Evolutionary conservation across 345 rosid species (phyloP), one percentile per base, ranked within the genome.

Genomic region (Corymbia maculata): DNA sequence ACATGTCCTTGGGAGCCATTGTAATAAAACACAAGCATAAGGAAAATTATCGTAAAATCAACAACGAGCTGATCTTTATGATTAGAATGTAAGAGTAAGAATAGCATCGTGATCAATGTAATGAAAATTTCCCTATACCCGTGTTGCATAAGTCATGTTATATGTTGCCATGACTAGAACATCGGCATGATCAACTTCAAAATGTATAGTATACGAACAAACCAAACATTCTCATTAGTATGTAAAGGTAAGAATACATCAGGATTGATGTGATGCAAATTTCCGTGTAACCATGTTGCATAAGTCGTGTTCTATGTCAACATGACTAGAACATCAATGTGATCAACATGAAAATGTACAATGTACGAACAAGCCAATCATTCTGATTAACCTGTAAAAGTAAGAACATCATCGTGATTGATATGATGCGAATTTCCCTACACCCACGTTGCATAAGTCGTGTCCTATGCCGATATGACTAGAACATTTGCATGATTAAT

Each of bases 1-100:
- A 16, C 22, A 6, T 0, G 22, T 17, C 45, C 80, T 70, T 9
- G 47, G 10, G 47, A 36, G 80, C 80, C 80, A 15, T 13, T 24
- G 2, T 70, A 2, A 70, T 15, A 70, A 13, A 57, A 57, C 9
- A 9, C 3, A 2, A 24, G 64, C 28, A 24, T 22, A 9, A 22
- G 64, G 61, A 55, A 55, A 55, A 55, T 22, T 22, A 55, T 11
- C 28, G 22, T 55, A 2, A 36, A 4, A 36, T 36, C 9, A 55
- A 8, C 5, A 55, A 55, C 1, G 3, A 55, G 61, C 28, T 1
- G 13, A 55, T 22, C 2, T 1, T 22, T 21, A 1, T 22, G 0
- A 55, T 55, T 55, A 55, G 28, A 0, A 0, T 55, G 61, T 55
- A 55, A 55, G 9, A 2, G 12, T 22, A 55, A 55, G 26, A 55